These are phyloP conservation scores for Hypoxylon sp. DNA, from an alignment of 2,329 filamentous ascomycete species.

Conservation along the genomic window DNA sequence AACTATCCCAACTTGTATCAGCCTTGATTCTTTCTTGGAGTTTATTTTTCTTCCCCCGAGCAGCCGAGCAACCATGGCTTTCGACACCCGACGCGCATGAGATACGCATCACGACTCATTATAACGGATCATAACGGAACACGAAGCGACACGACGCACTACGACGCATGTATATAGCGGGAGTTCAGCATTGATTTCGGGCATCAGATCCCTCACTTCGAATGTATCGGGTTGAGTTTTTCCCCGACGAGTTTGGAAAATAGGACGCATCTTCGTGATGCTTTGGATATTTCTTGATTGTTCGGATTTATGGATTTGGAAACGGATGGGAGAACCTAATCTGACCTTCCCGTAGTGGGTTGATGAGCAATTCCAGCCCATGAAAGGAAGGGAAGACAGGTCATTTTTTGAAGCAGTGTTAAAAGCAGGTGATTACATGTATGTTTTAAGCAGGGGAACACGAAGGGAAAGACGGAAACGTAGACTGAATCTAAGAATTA, in stretches of 20 bases:
- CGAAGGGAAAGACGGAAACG: background rate
- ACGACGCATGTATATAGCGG: background rate
- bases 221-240: background rate
- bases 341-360: background rate
- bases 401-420: background rate
- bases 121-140: background rate
- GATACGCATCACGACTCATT: background rate
- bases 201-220: background rate
- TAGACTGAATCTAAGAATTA: background rate
- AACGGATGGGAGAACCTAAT: background rate
- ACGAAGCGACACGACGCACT: background rate
- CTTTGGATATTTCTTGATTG: background rate
- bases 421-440: background rate
- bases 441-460: background rate
- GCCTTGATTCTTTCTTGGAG: too few species aligned
- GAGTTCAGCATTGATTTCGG: slow-evolving; percentile 6
- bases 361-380: slow-evolving; percentile 14
- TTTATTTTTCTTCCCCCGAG: too few species aligned
- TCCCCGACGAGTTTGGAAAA: background rate
- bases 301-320: slow-evolving; percentile 2
- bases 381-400: background rate
- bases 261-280: background rate
- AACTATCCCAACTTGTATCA: background rate
- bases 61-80: background rate
- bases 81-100: background rate